phyloP scores from a whole-genome alignment of 345 rosid genomes.

The Psidium guajava region DNA sequence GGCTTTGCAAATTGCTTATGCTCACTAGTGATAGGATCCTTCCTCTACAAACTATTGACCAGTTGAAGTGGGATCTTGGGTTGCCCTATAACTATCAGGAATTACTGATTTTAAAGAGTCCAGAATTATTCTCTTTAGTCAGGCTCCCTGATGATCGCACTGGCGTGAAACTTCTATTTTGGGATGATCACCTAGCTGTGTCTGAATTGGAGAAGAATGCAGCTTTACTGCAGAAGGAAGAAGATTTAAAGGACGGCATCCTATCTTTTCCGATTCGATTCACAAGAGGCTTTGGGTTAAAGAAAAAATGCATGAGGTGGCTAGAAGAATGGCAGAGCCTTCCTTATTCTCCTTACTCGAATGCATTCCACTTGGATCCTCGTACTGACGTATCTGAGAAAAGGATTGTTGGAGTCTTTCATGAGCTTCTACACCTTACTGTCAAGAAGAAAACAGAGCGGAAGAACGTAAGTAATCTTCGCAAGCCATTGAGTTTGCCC shows the following conservation, averaged over 20 bases:
- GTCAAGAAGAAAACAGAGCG: slow-evolving; percentile 61
- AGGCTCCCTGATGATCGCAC: slow-evolving; percentile 36
- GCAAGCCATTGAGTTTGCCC: slow-evolving; percentile 52
- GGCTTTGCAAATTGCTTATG: slow-evolving; percentile 70
- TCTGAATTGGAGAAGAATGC: slow-evolving; percentile 40
- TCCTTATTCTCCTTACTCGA: slow-evolving; percentile 56
- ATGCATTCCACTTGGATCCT: slow-evolving; percentile 71
- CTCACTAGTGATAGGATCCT: slow-evolving; percentile 48
- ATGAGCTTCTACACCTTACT: slow-evolving; percentile 79
- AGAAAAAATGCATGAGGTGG: slow-evolving; percentile 72
- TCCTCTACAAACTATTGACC: slow-evolving; percentile 65
- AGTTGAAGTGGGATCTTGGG: slow-evolving; percentile 81
- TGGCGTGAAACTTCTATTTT: slow-evolving; percentile 42
- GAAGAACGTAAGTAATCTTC: slow-evolving; percentile 68
- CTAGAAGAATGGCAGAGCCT: slow-evolving; percentile 77
- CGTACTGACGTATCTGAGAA: slow-evolving; percentile 78
- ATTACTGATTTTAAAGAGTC: slow-evolving; percentile 24
- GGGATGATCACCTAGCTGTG: slow-evolving; percentile 54
- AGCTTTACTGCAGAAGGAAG: slow-evolving; percentile 14
- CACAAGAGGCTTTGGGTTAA: slow-evolving; percentile 75
- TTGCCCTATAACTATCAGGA: slow-evolving; percentile 52
- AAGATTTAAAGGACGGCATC: slow-evolving; percentile 9
- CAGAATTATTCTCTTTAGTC: slow-evolving; percentile 40
- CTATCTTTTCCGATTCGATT: slow-evolving; percentile 60
- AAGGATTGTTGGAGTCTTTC: slow-evolving; percentile 76